Evolutionary conservation across 148 eudicot genomes (phyloP).

Genomic region (Pouteria glomerata): DNA sequence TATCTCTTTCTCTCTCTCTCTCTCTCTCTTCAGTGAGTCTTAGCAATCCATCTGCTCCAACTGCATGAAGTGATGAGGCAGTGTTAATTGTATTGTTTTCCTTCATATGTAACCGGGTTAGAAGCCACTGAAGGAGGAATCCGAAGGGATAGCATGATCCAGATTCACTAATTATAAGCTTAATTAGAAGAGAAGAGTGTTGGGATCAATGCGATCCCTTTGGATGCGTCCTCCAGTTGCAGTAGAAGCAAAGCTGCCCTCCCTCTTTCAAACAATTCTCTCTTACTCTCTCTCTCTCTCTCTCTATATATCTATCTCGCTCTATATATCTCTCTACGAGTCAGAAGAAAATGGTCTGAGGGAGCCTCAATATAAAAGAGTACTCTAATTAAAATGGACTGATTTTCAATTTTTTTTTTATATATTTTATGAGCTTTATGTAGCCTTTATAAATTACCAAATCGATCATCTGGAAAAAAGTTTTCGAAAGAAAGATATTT

Average conservation of each 20-base stretch:
- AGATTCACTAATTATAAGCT: constrained; percentile 15
- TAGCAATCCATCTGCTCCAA: too few relatives aligned
- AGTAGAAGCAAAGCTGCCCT: constrained; percentile 14
- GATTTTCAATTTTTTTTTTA: background rate
- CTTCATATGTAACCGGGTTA: too few relatives aligned
- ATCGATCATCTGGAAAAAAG: too few relatives aligned
- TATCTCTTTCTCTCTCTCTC: too few relatives aligned
- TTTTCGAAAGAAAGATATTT: constrained; percentile 9
- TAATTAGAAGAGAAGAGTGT: background rate
- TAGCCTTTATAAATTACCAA: background rate
- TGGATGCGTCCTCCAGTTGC: constrained; percentile 78
- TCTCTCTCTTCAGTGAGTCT: too few relatives aligned
- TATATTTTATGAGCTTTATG: background rate
- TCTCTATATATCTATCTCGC: background rate
- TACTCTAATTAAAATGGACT: constrained; percentile 6
- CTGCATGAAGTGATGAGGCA: too few relatives aligned
- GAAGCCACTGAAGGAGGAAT: constrained; percentile 63
- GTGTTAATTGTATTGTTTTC: too few relatives aligned
- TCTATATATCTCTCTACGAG: constrained; percentile 5
- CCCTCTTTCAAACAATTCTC: background rate
- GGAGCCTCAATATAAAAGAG: constrained; percentile 16
- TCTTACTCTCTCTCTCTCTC: constrained; percentile 18
- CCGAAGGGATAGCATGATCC: constrained; percentile 94
- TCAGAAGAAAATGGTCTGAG: constrained; percentile 24
- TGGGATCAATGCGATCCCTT: constrained; percentile 99